A percentile compares a stretch with the other conserved stretches of the same genome.
Conservation (phyloP, 1,284 basidiomycete genomes). For the Trichosporon inkin region DNA sequence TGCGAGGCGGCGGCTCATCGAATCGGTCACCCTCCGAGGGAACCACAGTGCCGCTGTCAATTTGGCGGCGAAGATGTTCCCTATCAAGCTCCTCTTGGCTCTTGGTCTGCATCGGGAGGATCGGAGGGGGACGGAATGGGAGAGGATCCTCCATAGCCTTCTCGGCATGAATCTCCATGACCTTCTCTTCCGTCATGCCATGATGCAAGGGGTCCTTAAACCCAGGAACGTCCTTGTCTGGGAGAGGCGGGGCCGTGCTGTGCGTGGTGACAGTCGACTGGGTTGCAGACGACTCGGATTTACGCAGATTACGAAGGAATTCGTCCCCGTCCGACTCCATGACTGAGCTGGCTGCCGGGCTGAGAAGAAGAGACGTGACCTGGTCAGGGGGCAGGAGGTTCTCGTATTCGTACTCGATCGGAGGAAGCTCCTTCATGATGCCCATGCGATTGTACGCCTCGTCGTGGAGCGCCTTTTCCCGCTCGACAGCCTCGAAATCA, state of each 20-base stretch:
- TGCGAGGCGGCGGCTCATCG: neutral
- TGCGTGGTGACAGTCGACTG: neutral
- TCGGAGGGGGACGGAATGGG: neutral
- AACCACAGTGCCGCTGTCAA: neutral
- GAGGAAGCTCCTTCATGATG: neutral
- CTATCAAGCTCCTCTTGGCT: conserved; percentile 1
- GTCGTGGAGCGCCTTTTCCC: neutral
- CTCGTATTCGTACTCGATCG: neutral
- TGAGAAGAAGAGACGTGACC: neutral
- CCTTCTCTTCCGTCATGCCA: conserved; percentile 1
- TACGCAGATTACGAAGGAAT: conserved; percentile 1
- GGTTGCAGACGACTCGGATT: neutral
- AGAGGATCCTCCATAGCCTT: neutral
- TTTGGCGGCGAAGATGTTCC: neutral
- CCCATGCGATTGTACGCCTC: conserved; percentile 1
- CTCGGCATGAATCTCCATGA: neutral
- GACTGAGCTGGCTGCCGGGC: neutral
- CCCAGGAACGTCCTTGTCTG: neutral
- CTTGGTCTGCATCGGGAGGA: conserved; percentile 1
- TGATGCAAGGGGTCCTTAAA: conserved; percentile 1
- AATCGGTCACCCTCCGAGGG: neutral
- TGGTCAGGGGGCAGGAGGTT: neutral
- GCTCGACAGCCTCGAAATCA: neutral
- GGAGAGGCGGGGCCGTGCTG: neutral
- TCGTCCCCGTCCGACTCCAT: neutral